Evolutionary conservation across 2,329 filamentous ascomycete genomes (phyloP).

Genomic region (Aspergillus ruber): DNA sequence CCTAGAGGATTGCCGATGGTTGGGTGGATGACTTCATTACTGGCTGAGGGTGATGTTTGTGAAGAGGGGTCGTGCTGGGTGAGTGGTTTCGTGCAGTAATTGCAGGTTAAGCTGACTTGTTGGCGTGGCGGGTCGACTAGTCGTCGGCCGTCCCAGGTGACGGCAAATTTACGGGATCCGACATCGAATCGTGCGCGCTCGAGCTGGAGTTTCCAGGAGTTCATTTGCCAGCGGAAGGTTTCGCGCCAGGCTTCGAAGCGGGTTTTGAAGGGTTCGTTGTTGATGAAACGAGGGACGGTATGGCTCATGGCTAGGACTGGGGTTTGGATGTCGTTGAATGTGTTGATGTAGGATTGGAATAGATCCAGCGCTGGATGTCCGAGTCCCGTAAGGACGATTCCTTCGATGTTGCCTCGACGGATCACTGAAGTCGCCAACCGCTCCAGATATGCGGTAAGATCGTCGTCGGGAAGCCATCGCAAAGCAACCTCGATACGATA

Average conservation of each 20-base stretch:
- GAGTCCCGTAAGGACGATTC: constrained; percentile 56
- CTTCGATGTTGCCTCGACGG: constrained; percentile 53
- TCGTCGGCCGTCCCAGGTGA: constrained; percentile 44
- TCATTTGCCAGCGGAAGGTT: constrained; percentile 55
- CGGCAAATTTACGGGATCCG: constrained; percentile 48
- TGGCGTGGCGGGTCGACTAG: constrained; percentile 45
- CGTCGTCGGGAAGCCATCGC: constrained; percentile 42
- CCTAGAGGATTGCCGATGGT: constrained; percentile 31
- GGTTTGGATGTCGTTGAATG: constrained; percentile 57
- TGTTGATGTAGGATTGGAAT: constrained; percentile 54
- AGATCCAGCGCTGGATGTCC: constrained; percentile 53
- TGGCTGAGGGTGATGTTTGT: constrained; percentile 18
- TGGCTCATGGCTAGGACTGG: constrained; percentile 55
- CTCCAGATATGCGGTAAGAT: constrained; percentile 48
- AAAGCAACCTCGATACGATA: constrained; percentile 58
- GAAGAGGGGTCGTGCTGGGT: constrained; percentile 39
- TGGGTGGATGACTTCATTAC: constrained; percentile 28
- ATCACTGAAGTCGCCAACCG: constrained; percentile 48
- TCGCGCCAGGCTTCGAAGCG: constrained; percentile 57
- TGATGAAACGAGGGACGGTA: constrained; percentile 53
- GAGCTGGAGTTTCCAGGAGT: constrained; percentile 55
- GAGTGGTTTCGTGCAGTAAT: constrained; percentile 54
- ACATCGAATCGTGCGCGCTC: constrained; percentile 56
- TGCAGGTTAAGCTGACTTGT: constrained; percentile 54
- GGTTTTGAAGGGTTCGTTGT: constrained; percentile 45